Conservation (phyloP, 371 early-diverging fungal species). For the Apophysomyces variabilis region DNA sequence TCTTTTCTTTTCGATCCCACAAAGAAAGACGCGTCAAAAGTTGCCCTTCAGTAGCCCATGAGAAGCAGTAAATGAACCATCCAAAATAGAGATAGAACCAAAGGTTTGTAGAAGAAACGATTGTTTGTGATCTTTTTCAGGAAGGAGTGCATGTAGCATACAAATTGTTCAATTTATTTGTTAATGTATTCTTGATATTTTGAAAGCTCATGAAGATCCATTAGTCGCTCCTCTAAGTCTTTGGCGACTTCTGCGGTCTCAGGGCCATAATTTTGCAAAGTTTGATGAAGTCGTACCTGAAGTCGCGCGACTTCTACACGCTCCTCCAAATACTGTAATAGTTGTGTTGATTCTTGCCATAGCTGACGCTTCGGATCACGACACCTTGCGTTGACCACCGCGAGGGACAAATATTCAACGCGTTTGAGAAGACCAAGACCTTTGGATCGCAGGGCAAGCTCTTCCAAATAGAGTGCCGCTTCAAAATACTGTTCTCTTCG, state of each 20-base stretch:
- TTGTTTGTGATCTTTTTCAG: too few relatives aligned
- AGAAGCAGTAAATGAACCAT: too few relatives aligned
- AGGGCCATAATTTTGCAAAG: background rate
- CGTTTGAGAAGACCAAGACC: constrained; percentile 55
- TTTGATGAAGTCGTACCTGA: constrained; percentile 21
- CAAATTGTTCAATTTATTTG: too few relatives aligned
- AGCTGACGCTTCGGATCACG: constrained; percentile 23
- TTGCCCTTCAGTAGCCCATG: too few relatives aligned
- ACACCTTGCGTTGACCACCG: constrained; percentile 75
- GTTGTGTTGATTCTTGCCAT: constrained; percentile 21
- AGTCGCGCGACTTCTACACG: constrained; percentile 19
- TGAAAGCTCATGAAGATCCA: constrained; percentile 9
- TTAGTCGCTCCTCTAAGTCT: constrained; percentile 3
- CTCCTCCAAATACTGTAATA: constrained; percentile 23
- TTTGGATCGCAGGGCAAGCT: constrained; percentile 56
- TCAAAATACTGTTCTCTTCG: constrained; percentile 63
- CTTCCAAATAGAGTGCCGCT: constrained; percentile 68
- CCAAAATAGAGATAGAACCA: too few relatives aligned
- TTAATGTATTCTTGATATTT: background rate
- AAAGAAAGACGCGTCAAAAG: too few relatives aligned
- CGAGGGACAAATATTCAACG: constrained; percentile 71
- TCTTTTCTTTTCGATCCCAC: too few relatives aligned
- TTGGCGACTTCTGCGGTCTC: background rate
- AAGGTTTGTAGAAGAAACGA: too few relatives aligned
- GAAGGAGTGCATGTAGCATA: too few relatives aligned